Evolutionary conservation across 441 rosid species (phyloP).

Genomic region (Sinapis alba): DNA sequence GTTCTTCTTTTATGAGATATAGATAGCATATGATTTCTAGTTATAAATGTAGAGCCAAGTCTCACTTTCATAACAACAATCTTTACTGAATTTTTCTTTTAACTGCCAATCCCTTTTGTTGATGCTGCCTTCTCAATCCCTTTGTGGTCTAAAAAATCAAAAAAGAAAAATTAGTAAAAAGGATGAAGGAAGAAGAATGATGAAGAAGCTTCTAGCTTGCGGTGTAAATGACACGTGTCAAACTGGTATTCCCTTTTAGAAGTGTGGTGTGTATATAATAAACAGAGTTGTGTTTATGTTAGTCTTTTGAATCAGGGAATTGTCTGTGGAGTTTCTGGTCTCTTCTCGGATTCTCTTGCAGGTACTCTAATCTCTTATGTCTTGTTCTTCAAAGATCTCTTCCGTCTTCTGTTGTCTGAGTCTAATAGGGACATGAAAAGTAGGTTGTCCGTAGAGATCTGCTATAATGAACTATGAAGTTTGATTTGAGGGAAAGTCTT

Average conservation of each 20-base stretch:
- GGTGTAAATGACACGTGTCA: constrained; percentile 29
- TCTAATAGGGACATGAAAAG: background rate
- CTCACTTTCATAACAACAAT: constrained; percentile 8
- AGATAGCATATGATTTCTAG: background rate
- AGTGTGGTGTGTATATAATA: background rate
- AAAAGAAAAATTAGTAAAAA: background rate
- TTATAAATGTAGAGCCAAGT: constrained; percentile 24
- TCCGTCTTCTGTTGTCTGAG: background rate
- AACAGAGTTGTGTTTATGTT: background rate
- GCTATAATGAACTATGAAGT: background rate
- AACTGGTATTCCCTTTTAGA: background rate
- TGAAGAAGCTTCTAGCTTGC: constrained; percentile 32
- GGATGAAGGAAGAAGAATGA: constrained; percentile 12
- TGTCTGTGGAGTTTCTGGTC: constrained; percentile 21
- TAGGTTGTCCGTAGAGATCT: background rate
- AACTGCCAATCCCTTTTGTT: constrained; percentile 3
- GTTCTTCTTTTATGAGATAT: constrained; percentile 1
- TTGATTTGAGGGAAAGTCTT: background rate
- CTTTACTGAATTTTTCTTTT: constrained; percentile 10
- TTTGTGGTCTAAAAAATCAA: background rate
- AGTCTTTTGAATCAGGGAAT: background rate
- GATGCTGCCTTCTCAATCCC: background rate
- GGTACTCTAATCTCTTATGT: constrained; percentile 22
- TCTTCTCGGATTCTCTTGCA: constrained; percentile 20
- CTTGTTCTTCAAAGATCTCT: background rate